Base-by-base conservation (phyloP, 768 basidiomycete species). In the Termitomyces titanicus region DNA sequence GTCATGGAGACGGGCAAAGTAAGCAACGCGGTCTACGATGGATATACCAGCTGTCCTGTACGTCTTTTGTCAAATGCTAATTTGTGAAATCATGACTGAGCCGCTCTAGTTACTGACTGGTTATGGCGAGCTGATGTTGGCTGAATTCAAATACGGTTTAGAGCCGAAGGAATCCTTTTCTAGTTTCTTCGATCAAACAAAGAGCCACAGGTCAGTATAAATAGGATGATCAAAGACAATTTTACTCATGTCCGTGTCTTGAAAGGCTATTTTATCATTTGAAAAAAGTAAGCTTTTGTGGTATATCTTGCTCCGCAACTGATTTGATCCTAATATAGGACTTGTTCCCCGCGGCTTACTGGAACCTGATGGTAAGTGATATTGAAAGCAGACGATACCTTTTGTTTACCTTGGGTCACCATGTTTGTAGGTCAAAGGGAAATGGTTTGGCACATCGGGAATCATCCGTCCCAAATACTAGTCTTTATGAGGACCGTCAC, bases 81-180 rank as follows among this genome's bases (percentile, higher is more conserved):
- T 55, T 6, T 53, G 2, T 35, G 15, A 47, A 17, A 35, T 38
- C 15, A 17, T 53, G 31, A 17, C 29, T 63, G 25, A 55, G 56
- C 10, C 45, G 12, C 47, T 22, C 25, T 57, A 91, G 89, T 77
- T 92, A 8, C 75, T 92, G 59, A 91, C 89, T 42, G 89, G 88
- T 27, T 91, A 92, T 61, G 89, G 88, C 17, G 78, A 89, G 70
- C 70, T 91, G 39, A 81, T 98, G 83, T 78, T 98, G 51, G 88
- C 91, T 25, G 95, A 98, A 70, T 98, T 98, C 79, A 92, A 90
- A 68, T 99, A 98, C 69, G 94, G 92, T 15, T 72, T 87, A 1
- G 82, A 86, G 65, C 91, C 94, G 1, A 86, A 93, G 62, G 96
- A 98, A 72, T 82, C 90, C 0, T 98, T 99, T 64, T 72, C 79